Evolutionary conservation across 305 asterid species (phyloP).

Genomic region (Solanum hybrid): DNA sequence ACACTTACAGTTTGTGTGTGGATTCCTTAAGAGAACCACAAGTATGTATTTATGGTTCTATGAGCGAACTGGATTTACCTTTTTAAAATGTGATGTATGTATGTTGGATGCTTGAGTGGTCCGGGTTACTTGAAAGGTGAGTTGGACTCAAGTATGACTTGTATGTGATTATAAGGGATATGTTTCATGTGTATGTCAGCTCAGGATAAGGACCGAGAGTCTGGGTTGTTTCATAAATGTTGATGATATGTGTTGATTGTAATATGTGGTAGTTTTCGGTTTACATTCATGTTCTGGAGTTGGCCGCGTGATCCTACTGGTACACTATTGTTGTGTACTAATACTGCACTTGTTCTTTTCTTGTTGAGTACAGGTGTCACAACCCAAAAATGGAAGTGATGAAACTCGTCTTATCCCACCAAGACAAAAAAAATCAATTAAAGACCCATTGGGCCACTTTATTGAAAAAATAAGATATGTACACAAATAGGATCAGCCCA

Average conservation of each 20-base stretch:
- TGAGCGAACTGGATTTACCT: background rate
- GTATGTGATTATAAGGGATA: background rate
- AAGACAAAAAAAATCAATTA: background rate
- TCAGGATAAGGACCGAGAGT: background rate
- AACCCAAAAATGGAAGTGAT: no score
- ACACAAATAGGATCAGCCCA: background rate
- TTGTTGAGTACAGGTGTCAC: no score
- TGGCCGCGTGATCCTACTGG: no score
- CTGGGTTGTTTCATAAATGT: background rate
- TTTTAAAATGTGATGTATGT: background rate
- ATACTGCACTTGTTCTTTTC: no score
- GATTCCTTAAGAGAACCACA: background rate
- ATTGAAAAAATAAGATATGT: background rate
- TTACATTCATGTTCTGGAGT: no score
- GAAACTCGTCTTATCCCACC: no score
- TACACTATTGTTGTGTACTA: no score
- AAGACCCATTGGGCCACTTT: background rate
- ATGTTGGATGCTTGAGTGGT: background rate
- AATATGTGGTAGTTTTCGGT: no score
- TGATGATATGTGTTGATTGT: no score
- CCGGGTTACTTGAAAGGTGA: background rate
- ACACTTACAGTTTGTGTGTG: background rate
- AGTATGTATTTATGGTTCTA: background rate
- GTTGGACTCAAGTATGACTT: background rate
- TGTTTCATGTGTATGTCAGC: background rate